These are phyloP conservation scores for Pichia rugopelliculosa DNA, from an alignment of 805 yeast species.

Conservation along the genomic window DNA sequence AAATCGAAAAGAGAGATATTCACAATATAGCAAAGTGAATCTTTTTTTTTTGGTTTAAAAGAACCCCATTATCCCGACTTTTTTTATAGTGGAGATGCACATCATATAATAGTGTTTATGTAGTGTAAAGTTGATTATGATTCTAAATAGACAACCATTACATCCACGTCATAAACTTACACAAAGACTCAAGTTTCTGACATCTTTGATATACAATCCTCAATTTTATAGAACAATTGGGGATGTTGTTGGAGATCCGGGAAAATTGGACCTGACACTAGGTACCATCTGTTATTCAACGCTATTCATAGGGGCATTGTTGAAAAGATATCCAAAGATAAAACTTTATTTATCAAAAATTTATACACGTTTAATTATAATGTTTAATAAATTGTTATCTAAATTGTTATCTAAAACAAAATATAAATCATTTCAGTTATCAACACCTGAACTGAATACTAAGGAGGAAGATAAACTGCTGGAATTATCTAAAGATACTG, in stretches of 20 bases:
- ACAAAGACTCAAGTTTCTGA: constrained; percentile 14
- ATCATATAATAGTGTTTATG: neutral
- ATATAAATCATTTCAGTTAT: neutral
- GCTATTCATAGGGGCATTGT: constrained; percentile 18
- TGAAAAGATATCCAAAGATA: constrained; percentile 6
- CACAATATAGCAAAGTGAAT: too few species aligned
- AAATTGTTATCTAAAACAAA: neutral
- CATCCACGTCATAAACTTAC: neutral
- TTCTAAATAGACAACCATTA: neutral
- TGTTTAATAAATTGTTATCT: neutral
- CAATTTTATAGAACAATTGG: constrained; percentile 23
- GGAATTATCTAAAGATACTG: neutral
- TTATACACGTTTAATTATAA: neutral
- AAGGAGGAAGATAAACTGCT: neutral
- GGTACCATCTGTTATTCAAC: constrained; percentile 30
- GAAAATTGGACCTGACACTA: constrained; percentile 25
- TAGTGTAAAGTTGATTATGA: neutral
- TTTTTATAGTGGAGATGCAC: too few species aligned
- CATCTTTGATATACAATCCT: constrained; percentile 18
- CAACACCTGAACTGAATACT: neutral
- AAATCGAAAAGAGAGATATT: too few species aligned
- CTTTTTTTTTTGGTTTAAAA: neutral
- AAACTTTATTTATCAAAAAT: neutral
- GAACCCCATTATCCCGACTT: neutral
- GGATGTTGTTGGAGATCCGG: constrained; percentile 21